Base-by-base conservation (phyloP, 1,284 basidiomycete genomes). In the Papiliotrema flavescens region DNA sequence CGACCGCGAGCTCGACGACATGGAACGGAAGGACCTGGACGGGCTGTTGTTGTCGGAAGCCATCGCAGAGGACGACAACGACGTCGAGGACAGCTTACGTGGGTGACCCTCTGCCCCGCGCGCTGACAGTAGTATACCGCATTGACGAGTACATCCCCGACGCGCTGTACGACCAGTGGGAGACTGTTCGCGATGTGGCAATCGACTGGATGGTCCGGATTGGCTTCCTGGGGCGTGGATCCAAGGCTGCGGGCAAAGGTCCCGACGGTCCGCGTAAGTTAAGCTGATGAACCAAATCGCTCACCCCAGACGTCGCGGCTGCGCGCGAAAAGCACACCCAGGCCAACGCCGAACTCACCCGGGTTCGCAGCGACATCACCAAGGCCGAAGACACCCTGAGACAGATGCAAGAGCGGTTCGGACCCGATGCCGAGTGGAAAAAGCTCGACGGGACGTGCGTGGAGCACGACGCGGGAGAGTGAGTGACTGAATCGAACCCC, bases 401-500 rank as follows among this genome's bases (percentile, higher is more conserved):
- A 1, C 64, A 66, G 51, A 65, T 78, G 36, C 81, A 86, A 20
- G 82, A 84, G 0, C 83, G 89, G 64, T 97, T 87, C 69, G 95
- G 95, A 8, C 75, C 78, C 0, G 82, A 91, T 34, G 91, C 89
- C 55, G 92, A 97, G 78, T 99, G 92, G 89, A 95, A 95, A 80
- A 93, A 95, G 76, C 82, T 98, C 13, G 88, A 96, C 36, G 82
- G 83, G 9, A 80, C 81, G 4, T 98, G 95, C 67, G 75, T 98
- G 22, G 83, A 85, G 64, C 87, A 85, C 66, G 84, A 93, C 53
- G 81, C 83, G 17, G 95, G 95, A 78, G 95, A 97, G 87, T 93
- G 67, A 70, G 89, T 84, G 14, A 35, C 14, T 19, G 24, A 22
- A 11, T 20, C n/a, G 20, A 36, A 32, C 3, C 2, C 32, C 34